A percentile compares a stretch with the other conserved stretches of the same genome.
Evolutionary conservation across 306 rosid genomes (phyloP).

Genomic region (Gastrolobium villosum): DNA sequence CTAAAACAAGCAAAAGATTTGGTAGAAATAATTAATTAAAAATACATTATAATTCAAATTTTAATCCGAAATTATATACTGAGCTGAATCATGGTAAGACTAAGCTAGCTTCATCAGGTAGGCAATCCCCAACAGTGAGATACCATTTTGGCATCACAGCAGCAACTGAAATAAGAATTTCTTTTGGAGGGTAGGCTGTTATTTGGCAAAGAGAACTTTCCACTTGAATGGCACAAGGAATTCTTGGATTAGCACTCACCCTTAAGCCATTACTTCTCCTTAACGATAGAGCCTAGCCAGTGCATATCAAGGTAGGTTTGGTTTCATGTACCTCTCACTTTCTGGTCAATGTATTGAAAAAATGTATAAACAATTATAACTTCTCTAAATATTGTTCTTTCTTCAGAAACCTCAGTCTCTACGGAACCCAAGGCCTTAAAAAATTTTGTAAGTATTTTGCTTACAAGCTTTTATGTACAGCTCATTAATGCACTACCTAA

Average conservation of each 20-base stretch:
- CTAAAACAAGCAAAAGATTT: constrained; percentile 44
- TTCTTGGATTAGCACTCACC: constrained; percentile 36
- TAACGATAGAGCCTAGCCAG: constrained; percentile 47
- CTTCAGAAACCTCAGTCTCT: background rate
- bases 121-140: constrained; percentile 6
- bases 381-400: constrained; percentile 4
- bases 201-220: background rate
- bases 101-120: constrained; percentile 19
- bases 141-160: background rate
- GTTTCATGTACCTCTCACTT: constrained; percentile 45
- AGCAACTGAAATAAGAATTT: constrained; percentile 1
- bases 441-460: constrained; percentile 22
- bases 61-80: background rate
- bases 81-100: background rate
- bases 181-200: background rate
- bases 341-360: constrained; percentile 26
- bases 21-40: constrained; percentile 41
- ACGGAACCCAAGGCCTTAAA: background rate
- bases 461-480: constrained; percentile 38
- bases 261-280: constrained; percentile 47
- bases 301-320: constrained; percentile 44
- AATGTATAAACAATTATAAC: constrained; percentile 7
- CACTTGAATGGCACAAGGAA: constrained; percentile 1
- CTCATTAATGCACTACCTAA: constrained; percentile 34
- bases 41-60: constrained; percentile 5